phyloP scores from a whole-genome alignment of 306 rosid genomes.

The Castanopsis chinensis region DNA sequence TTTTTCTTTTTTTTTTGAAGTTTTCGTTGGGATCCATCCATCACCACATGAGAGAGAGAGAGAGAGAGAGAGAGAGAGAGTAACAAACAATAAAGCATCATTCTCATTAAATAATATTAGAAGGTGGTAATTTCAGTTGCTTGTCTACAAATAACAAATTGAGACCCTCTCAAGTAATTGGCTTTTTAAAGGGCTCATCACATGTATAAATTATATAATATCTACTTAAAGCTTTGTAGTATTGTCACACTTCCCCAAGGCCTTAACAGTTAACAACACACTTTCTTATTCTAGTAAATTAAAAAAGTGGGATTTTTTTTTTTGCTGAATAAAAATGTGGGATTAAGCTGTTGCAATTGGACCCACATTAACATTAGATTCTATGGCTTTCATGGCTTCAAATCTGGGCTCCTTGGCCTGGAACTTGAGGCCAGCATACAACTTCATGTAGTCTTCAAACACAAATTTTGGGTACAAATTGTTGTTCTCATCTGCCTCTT shows the following conservation, averaged over 20 bases:
- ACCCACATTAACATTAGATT: constrained; percentile 37
- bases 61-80: background rate
- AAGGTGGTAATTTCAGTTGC: constrained; percentile 8
- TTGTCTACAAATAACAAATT: constrained; percentile 16
- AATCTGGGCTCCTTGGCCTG: constrained; percentile 89
- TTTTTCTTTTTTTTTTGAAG: too few relatives aligned
- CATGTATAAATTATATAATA: background rate
- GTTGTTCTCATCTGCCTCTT: constrained; percentile 54
- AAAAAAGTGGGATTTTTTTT: background rate
- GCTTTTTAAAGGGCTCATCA: background rate
- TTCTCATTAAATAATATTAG: background rate
- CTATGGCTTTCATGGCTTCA: constrained; percentile 65
- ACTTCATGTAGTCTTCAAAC: constrained; percentile 89
- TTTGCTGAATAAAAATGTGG: background rate
- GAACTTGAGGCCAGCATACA: constrained; percentile 65
- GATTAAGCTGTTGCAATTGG: constrained; percentile 67
- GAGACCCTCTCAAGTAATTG: background rate
- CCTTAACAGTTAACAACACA: background rate
- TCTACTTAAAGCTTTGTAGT: background rate
- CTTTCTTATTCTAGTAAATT: background rate
- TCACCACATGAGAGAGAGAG: background rate
- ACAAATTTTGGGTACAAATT: constrained; percentile 83
- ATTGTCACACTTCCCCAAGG: background rate
- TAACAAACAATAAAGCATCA: background rate
- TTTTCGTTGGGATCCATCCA: too few relatives aligned